A percentile compares a stretch with the other conserved stretches of the same genome.
phyloP scores from a whole-genome alignment of 495 filamentous ascomycete genomes.

The Xylaria palmicola region DNA sequence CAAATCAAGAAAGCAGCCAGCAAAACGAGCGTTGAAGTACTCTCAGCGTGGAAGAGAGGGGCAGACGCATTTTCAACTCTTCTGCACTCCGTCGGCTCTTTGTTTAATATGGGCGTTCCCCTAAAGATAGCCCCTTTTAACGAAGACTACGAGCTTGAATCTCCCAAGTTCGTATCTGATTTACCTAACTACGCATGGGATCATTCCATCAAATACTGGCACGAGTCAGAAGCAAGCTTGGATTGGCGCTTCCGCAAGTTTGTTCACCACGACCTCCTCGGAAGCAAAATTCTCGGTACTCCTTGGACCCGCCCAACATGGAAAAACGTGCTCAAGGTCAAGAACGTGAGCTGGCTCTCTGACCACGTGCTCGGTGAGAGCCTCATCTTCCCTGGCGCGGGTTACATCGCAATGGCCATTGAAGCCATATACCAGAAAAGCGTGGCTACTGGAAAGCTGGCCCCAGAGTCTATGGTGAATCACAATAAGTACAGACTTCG shows the following conservation, averaged over 20 bases:
- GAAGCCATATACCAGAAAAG: slow-evolving; percentile 34
- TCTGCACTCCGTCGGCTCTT: slow-evolving; percentile 31
- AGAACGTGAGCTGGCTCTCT: slow-evolving; percentile 38
- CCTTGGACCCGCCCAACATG: slow-evolving; percentile 22
- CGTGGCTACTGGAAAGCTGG: slow-evolving; percentile 8
- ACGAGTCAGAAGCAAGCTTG: slow-evolving; percentile 30
- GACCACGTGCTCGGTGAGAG: slow-evolving; percentile 34
- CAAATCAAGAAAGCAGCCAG: slow-evolving; percentile 30
- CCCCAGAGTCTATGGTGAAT: slow-evolving; percentile 8
- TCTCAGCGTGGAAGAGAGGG: slow-evolving; percentile 19
- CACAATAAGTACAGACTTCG: slow-evolving; percentile 26
- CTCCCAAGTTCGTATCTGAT: slow-evolving; percentile 23
- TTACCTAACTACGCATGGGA: slow-evolving; percentile 50
- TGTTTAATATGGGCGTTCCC: slow-evolving; percentile 12
- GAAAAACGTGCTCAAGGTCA: slow-evolving; percentile 27
- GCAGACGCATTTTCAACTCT: background rate
- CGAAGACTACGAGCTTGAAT: no score
- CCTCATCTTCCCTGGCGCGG: slow-evolving; percentile 38
- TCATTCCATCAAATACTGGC: slow-evolving; percentile 35
- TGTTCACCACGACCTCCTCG: slow-evolving; percentile 21
- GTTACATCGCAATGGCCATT: slow-evolving; percentile 39
- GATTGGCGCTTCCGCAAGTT: slow-evolving; percentile 24
- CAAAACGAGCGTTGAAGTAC: background rate
- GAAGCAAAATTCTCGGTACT: slow-evolving; percentile 15
- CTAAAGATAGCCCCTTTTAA: background rate